These are phyloP conservation scores for Syncephalastrum sp. DNA, from an alignment of 371 early-diverging fungal species.

Conservation along the genomic window DNA sequence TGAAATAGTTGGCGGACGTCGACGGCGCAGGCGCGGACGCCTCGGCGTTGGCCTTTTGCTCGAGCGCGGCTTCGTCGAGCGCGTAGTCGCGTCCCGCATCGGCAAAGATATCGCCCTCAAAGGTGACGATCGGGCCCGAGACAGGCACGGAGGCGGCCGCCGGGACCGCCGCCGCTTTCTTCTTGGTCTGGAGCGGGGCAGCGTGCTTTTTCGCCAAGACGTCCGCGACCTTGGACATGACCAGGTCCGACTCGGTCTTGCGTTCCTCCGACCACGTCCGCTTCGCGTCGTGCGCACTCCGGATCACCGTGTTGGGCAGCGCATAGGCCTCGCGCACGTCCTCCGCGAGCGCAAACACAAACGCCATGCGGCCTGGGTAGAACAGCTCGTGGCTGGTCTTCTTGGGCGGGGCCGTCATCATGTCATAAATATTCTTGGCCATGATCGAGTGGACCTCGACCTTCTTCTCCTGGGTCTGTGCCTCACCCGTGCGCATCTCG, in stretches of 20 bases:
- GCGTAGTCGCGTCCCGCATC: conserved; percentile 82
- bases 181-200: conserved; percentile 5
- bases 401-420: conserved; percentile 30
- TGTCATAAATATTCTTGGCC: conserved; percentile 37
- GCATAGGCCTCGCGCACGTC: conserved; percentile 57
- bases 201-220: conserved; percentile 48
- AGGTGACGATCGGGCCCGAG: conserved; percentile 23
- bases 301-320: conserved; percentile 74
- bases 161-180: conserved; percentile 3
- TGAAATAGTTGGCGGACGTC: conserved; percentile 23
- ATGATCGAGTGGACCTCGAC: conserved; percentile 21
- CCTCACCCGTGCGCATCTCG: background rate
- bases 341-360: conserved; percentile 67
- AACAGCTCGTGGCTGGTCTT: conserved; percentile 69
- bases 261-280: conserved; percentile 32
- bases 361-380: conserved; percentile 78
- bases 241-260: conserved; percentile 57
- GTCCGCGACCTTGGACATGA: conserved; percentile 72
- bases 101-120: conserved; percentile 84
- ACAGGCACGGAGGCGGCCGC: too few species aligned
- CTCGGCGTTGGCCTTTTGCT: conserved; percentile 1
- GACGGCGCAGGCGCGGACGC: conserved; percentile 6
- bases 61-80: conserved; percentile 38
- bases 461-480: conserved; percentile 16
- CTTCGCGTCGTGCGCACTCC: conserved; percentile 68